phyloP scores from a whole-genome alignment of 2,329 filamentous ascomycete species.

The Aureobasidium musti region DNA sequence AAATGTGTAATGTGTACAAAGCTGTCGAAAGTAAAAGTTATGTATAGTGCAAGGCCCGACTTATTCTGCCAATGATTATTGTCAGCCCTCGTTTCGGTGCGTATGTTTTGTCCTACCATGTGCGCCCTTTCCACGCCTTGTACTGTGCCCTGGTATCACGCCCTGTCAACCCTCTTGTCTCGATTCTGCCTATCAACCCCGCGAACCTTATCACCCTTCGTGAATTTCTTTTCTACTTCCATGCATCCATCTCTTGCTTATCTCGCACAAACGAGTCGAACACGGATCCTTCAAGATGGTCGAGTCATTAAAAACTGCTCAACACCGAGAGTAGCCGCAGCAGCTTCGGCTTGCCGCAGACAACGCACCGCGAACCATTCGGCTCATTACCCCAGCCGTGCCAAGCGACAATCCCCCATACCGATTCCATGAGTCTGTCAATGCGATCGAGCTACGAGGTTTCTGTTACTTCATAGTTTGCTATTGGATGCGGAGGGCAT shows the following conservation, averaged over 20 bases:
- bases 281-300: not conserved
- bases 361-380: not conserved
- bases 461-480: slow-evolving; percentile 17
- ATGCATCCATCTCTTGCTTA: not conserved
- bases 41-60: not conserved
- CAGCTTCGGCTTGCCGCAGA: slow-evolving; percentile 7
- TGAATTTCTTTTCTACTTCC: not conserved
- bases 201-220: not conserved
- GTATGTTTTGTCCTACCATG: not conserved
- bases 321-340: slow-evolving; percentile 10
- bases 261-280: not conserved
- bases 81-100: not conserved
- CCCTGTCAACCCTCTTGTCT: not conserved
- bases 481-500: slow-evolving; percentile 3
- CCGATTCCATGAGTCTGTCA: slow-evolving; percentile 2
- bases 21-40: not conserved
- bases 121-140: slow-evolving; percentile 1
- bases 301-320: slow-evolving; percentile 1
- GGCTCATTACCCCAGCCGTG: slow-evolving; percentile 7
- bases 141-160: not conserved
- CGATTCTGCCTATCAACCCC: slow-evolving; percentile 15
- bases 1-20: not conserved
- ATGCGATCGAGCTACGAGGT: not conserved
- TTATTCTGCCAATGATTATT: not conserved
- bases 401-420: slow-evolving; percentile 16